phyloP scores from a whole-genome alignment of 805 yeast genomes.

The Yarrowia porcina region DNA sequence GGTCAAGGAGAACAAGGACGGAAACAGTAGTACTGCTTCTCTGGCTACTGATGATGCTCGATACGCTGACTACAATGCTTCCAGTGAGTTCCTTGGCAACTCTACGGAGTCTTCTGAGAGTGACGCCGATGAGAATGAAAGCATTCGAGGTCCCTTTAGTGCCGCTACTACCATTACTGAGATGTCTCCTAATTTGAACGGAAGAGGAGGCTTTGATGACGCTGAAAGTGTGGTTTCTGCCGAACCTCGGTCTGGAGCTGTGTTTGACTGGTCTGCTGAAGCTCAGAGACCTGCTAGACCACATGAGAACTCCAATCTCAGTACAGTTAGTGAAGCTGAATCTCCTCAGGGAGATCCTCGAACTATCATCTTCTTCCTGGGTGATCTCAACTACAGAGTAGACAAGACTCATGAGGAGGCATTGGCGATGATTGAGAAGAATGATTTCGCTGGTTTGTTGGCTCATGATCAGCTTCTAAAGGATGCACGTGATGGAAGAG shows the following conservation, averaged over 20 bases:
- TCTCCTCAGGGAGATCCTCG: background rate
- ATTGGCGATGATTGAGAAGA: constrained; percentile 35
- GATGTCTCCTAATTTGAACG: constrained; percentile 9
- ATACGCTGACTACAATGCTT: constrained; percentile 14
- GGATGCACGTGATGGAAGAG: constrained; percentile 38
- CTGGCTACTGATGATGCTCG: background rate
- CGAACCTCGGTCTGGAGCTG: background rate
- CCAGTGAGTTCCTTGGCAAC: constrained; percentile 16
- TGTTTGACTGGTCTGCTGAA: background rate
- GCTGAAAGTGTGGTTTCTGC: background rate
- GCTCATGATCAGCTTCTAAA: constrained; percentile 45
- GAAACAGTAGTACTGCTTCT: background rate
- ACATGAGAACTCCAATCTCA: background rate
- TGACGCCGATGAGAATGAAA: background rate
- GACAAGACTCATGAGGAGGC: constrained; percentile 37
- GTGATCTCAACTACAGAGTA: constrained; percentile 56
- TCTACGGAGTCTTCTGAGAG: background rate
- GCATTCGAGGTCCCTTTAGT: background rate
- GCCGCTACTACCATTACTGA: constrained; percentile 8
- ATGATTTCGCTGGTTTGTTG: constrained; percentile 41
- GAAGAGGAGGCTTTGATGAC: background rate
- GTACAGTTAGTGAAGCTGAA: background rate
- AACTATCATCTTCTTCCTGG: constrained; percentile 42
- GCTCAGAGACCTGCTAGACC: background rate
- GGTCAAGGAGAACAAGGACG: background rate